These are phyloP conservation scores for Orbilia javanica DNA, from an alignment of 2,329 filamentous ascomycete species.

Conservation along the genomic window DNA sequence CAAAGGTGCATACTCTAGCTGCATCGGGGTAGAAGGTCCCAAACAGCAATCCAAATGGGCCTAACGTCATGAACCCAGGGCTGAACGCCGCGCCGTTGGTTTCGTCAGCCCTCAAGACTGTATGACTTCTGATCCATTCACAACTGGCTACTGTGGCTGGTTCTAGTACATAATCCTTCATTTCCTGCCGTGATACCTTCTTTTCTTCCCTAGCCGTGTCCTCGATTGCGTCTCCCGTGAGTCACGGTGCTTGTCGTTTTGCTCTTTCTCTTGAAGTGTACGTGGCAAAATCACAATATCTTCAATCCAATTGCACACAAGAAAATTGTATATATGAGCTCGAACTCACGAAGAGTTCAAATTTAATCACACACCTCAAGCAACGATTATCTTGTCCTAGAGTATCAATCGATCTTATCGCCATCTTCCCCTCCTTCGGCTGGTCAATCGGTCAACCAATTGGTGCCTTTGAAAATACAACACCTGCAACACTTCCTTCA, in stretches of 20 bases:
- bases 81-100: slow-evolving; percentile 17
- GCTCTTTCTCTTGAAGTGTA: slow-evolving; percentile 6
- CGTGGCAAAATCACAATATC: slow-evolving; percentile 22
- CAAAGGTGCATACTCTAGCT: neutral
- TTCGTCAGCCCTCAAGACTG: slow-evolving; percentile 7
- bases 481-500: neutral
- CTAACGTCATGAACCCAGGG: slow-evolving; percentile 8
- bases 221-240: slow-evolving; percentile 41
- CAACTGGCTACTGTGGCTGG: slow-evolving; percentile 44
- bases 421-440: neutral
- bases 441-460: neutral
- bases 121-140: slow-evolving; percentile 7
- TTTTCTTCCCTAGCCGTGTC: neutral
- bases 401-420: neutral
- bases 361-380: neutral
- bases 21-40: neutral
- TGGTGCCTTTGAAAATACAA: slow-evolving; percentile 2
- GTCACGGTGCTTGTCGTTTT: slow-evolving; percentile 22
- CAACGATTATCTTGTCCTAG: neutral
- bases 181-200: neutral
- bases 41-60: neutral
- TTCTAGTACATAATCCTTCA: neutral
- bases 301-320: neutral
- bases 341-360: neutral
- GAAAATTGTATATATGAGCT: slow-evolving; percentile 1